Conservation (phyloP, 345 rosid species). For the Chamaenerion angustifolium region DNA sequence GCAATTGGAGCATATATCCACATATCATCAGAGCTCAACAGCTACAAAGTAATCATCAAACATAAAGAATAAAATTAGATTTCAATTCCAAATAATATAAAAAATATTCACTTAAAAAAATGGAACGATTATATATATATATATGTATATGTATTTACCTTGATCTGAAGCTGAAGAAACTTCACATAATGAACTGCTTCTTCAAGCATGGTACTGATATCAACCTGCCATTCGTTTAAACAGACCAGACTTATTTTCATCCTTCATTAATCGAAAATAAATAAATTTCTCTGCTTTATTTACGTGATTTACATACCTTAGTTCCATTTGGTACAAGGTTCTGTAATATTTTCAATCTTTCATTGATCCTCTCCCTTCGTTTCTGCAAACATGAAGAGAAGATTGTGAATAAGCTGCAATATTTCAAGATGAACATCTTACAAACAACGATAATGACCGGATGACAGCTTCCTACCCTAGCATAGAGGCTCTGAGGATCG, state of each 20-base stretch:
- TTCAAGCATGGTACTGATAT: constrained; percentile 92
- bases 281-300: neutral
- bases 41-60: constrained; percentile 23
- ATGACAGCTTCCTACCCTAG: constrained; percentile 38
- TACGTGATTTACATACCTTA: constrained; percentile 23
- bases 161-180: constrained; percentile 83
- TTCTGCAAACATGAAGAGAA: constrained; percentile 30
- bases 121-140: neutral
- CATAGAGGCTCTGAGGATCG: constrained; percentile 94
- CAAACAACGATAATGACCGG: neutral
- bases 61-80: neutral
- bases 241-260: neutral
- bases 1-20: constrained; percentile 98
- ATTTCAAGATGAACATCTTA: neutral
- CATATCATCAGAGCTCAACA: constrained; percentile 84
- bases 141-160: constrained; percentile 19
- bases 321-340: constrained; percentile 89
- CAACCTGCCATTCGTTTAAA: constrained; percentile 22
- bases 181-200: constrained; percentile 86
- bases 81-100: neutral
- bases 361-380: constrained; percentile 81
- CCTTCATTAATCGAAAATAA: too few species aligned
- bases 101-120: neutral
- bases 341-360: constrained; percentile 62
- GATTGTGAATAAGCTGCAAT: neutral